Evolutionary conservation across 2,329 filamentous ascomycete species (phyloP), one percentile per base, ranked within the genome.

Genomic region (Didymosphaeria variabile): DNA sequence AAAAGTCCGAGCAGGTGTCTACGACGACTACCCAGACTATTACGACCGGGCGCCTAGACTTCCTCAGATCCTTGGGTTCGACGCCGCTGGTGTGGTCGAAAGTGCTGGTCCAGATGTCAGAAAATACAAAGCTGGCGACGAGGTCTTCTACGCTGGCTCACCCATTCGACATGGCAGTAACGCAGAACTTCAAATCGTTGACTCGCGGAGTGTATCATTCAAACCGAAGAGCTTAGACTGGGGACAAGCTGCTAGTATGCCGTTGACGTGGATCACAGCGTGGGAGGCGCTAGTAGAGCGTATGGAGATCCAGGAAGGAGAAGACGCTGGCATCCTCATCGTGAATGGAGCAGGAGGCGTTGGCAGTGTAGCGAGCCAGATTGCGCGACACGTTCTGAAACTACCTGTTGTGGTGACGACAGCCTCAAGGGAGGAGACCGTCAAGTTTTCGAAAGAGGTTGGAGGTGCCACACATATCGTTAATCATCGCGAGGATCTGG

Each of bases 281-380:
- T 63, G 50, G 49, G 61, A 63, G n/a, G 50, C 80, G 4, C 72
- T 84, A 23, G 74, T 80, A 2, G 80, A 83, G 61, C 71, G 79
- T 21, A 68, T 82, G 57, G 78, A 84, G 50, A 75, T 80, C 29
- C 55, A 67, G 19, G 67, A 75, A 51, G 73, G 71, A 2, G 79
- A 81, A 58, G 63, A 77, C n/a, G 72, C 44, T n/a, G 61, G 49
- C 2, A 55, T 61, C 2, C 34, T 84, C 23, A 83, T 83, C 60
- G 77, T 83, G 65, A 84, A 84, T 59, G 82, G 81, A 1, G 76
- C 77, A 2, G 82, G 82, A 32, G 82, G 79, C 42, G 79, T 83
- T 31, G 82, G 82, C 8, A 77, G 75, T 13, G 75, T 81, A 8
- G 80, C 80, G 2, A 79, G 74, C 6, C 82, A 84, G 66, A 79